Evolutionary conservation across 129 eudicot genomes (phyloP).

Genomic region (Smallanthus sonchifolius): DNA sequence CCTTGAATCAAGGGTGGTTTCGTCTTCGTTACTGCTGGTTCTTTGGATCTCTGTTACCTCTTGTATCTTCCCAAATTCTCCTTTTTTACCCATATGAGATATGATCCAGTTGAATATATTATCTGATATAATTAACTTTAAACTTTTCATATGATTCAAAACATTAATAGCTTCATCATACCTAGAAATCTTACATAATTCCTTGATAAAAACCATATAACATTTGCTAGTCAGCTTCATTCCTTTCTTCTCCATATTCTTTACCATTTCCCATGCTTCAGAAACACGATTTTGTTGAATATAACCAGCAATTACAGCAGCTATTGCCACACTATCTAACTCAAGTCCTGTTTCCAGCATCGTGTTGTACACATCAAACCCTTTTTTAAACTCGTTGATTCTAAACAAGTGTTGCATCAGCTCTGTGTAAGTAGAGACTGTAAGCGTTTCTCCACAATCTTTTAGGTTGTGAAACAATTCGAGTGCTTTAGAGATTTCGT

Average conservation of each 20-base stretch:
- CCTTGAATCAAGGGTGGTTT: slow-evolving; percentile 1
- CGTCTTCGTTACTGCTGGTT: slow-evolving; percentile 3
- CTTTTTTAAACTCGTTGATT: slow-evolving; percentile 53
- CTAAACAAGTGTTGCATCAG: slow-evolving; percentile 61
- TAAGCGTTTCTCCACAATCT: slow-evolving; percentile 39
- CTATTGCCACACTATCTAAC: slow-evolving; percentile 59
- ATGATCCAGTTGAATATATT: slow-evolving; percentile 31
- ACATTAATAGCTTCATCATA: slow-evolving; percentile 58
- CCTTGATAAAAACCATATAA: slow-evolving; percentile 55
- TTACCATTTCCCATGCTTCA: slow-evolving; percentile 62
- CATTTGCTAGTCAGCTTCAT: slow-evolving; percentile 47
- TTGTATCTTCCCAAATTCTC: slow-evolving; percentile 36
- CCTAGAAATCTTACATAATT: slow-evolving; percentile 54
- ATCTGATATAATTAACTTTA: slow-evolving; percentile 34
- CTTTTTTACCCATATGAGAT: slow-evolving; percentile 47
- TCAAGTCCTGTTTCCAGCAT: slow-evolving; percentile 56
- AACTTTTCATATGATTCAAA: slow-evolving; percentile 47
- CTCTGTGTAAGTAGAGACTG: slow-evolving; percentile 56
- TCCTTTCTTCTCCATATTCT: slow-evolving; percentile 64
- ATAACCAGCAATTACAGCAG: slow-evolving; percentile 62
- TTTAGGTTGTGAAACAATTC: slow-evolving; percentile 48
- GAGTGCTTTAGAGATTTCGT: slow-evolving; percentile 45
- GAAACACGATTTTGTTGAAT: slow-evolving; percentile 47
- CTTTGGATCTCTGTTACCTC: slow-evolving; percentile 34
- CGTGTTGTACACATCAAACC: slow-evolving; percentile 44